Base-by-base conservation (phyloP, 2,329 filamentous ascomycete species). In the Trichoderma harzianum region DNA sequence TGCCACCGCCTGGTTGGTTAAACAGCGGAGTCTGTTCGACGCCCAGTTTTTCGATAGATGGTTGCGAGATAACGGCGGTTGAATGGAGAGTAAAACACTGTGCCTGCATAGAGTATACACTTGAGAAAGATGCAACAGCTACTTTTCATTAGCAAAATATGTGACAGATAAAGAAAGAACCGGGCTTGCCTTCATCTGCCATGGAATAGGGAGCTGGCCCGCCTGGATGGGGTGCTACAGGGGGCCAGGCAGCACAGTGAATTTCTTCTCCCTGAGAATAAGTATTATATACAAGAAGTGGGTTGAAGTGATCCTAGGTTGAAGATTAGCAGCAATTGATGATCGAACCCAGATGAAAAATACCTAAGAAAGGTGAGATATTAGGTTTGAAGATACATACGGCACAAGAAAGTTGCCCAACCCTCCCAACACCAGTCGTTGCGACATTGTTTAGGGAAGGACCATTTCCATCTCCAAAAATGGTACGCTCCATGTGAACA, bases 51-150 rank as follows among this genome's bases (percentile, higher is more conserved):
- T 47, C 43, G 43, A 47, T 62, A 10, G 60, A 39, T 28, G 60
- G 34, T 7, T 62, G 60, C 26, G 60, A 62, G 21, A 62, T 62
- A 18, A 62, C 60, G 7, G 60, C 34, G 1, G 60, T 62, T 24
- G 60, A 62, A 24, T 62, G 60, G 7, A 62, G 30, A 62, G 60
- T 62, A 18, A 62, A 62, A 24, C 60, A 62, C 24, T 62, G 60
- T 11, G 60, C 60, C 14, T 62, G 60, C 60, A 62, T 62, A 10
- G 60, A 62, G 24, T 62, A 62, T 12, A 62, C 60, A 26, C 60
- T 62, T 26, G 60, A 62, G 34, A 62, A 62, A 62, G 60, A 26
- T 39, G 60, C 60, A 62, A 62, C 60, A 62, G 60, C 60, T 62
- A 43, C 34, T 16, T 43, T 7, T 5, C 3, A 14, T 62, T 24